Conservation (phyloP, 2,329 filamentous ascomycete genomes). For the Colletotrichum musicola region DNA sequence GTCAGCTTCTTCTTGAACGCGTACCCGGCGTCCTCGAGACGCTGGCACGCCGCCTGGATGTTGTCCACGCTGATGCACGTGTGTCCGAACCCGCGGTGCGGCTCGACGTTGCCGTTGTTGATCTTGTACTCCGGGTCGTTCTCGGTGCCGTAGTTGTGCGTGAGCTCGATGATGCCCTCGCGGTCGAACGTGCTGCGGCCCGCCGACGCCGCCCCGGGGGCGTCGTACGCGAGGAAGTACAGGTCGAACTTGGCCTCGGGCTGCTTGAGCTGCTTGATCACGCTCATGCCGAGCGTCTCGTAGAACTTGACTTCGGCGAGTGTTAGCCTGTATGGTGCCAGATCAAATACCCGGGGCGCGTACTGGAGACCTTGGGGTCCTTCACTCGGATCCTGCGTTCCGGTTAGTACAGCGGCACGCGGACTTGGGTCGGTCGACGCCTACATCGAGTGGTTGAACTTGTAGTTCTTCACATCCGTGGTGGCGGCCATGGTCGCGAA, state of each 20-base stretch:
- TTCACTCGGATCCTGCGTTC: slow-evolving; percentile 86
- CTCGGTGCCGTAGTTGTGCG: slow-evolving; percentile 90
- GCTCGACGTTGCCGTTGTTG: slow-evolving; percentile 92
- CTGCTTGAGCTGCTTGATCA: slow-evolving; percentile 84
- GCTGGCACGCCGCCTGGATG: slow-evolving; percentile 89
- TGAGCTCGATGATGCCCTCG: slow-evolving; percentile 90
- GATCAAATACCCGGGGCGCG: slow-evolving; percentile 37
- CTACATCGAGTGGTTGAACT: slow-evolving; percentile 87
- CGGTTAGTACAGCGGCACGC: slow-evolving; percentile 33
- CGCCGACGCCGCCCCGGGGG: slow-evolving; percentile 78
- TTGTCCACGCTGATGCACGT: slow-evolving; percentile 86
- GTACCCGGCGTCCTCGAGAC: slow-evolving; percentile 91
- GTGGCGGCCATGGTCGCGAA: slow-evolving; percentile 72
- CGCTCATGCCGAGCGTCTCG: slow-evolving; percentile 88
- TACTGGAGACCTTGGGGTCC: slow-evolving; percentile 85
- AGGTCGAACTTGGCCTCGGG: slow-evolving; percentile 93
- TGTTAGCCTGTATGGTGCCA: slow-evolving; percentile 14
- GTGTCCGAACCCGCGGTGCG: slow-evolving; percentile 86
- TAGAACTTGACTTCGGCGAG: slow-evolving; percentile 82
- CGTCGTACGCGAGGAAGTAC: slow-evolving; percentile 94
- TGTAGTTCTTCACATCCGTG: slow-evolving; percentile 83
- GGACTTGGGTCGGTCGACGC: slow-evolving; percentile 35
- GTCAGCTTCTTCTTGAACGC: slow-evolving; percentile 94
- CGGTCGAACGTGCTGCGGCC: slow-evolving; percentile 82
- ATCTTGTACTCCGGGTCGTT: slow-evolving; percentile 83